Evolutionary conservation across 192 early-diverging fungal species (phyloP), one percentile per base, ranked within the genome.

Genomic region (Funneliformis mosseae): DNA sequence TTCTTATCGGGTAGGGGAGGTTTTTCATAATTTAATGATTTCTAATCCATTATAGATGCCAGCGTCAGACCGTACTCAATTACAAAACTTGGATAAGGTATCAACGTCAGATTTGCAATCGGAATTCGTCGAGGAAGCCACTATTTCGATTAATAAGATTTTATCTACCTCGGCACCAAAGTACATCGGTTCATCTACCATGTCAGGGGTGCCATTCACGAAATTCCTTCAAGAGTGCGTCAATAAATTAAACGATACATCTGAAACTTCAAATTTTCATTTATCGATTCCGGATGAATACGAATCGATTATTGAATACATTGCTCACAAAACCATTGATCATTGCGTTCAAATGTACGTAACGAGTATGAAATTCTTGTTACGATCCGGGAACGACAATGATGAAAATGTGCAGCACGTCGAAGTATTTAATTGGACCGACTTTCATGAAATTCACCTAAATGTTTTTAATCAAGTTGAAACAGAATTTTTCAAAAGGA

Each of bases 241-340:
- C 11, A 21, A 16, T 8, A 33, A 28, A 43, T 42, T 79, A 43
- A 79, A 79, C 21, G 66, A 79, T 14, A 64, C 76, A 45, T 33
- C 33, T 3, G 33, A 33, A 33, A n/a, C 16, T 18, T 69, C 67
- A 41, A 67, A 70, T 21, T 23, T 55, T 21, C 61, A 48, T 12
- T 27, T 79, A 28, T 79, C 77, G 10, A 68, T 79, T 6, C 77
- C 77, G 18, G 41, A 39, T 21, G 77, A 79, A 50, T 79, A 79
- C 28, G 42, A 28, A 38, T 69, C 77, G 0, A 66, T 79, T 16
- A 12, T 43, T 18, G 21, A 63, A 50, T 79, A 48, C 43, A 25
- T 79, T 38, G 77, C 60, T 25, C 63, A 69, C 69, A 46, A 45
- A 38, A 12, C 67, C 10, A 66, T 46, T 8, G n/a, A 69, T 38